Percentiles rank a stretch among this genome's conserved stretches.
phyloP scores from a whole-genome alignment of 768 basidiomycete species.

The Russula earlei region DNA sequence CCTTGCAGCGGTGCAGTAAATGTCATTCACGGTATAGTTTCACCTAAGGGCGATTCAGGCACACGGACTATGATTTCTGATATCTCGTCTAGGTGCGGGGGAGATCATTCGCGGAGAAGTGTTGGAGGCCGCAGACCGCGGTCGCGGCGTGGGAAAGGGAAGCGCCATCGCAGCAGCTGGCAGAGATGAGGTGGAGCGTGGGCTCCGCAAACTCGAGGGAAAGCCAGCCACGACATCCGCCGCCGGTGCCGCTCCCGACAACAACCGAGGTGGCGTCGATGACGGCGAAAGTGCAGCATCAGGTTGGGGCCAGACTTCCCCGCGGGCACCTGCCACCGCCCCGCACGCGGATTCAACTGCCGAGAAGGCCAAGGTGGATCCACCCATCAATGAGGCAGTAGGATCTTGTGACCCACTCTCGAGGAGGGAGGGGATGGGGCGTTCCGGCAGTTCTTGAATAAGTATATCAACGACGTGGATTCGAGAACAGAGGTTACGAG shows the following conservation, averaged over 20 bases:
- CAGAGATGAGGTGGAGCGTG: not conserved
- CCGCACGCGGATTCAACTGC: not conserved
- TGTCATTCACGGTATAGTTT: not conserved
- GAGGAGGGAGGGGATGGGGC: no score
- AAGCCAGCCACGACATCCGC: not conserved
- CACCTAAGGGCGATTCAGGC: not conserved
- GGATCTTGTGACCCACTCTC: no score
- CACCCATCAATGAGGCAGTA: no score
- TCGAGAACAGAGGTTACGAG: no score
- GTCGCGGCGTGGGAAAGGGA: not conserved
- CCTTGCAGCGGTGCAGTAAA: not conserved
- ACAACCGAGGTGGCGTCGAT: not conserved
- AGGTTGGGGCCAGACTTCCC: not conserved
- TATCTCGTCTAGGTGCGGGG: not conserved
- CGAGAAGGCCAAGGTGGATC: not conserved
- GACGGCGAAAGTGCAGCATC: not conserved
- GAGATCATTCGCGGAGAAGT: not conserved
- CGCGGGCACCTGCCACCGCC: not conserved
- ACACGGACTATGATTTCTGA: not conserved
- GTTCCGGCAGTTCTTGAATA: no score
- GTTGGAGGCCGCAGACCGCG: not conserved
- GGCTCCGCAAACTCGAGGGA: not conserved
- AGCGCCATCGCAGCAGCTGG: not conserved
- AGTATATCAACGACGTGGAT: no score
- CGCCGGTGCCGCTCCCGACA: not conserved